Evolutionary conservation across 768 basidiomycete genomes (phyloP).

Genomic region (Termitomyces eurrhizus): DNA sequence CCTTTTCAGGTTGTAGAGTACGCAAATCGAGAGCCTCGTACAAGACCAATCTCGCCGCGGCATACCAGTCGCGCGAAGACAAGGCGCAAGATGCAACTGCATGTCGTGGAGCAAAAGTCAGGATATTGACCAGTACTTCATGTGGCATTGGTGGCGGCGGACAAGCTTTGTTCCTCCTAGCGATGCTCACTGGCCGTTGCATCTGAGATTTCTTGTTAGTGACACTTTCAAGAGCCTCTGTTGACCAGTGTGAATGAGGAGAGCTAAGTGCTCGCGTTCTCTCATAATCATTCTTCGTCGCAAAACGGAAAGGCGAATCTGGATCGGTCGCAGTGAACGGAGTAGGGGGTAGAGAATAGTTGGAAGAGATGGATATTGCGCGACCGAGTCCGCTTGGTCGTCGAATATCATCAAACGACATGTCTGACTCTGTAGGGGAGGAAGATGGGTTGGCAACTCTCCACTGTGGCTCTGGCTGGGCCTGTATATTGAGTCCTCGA

Average conservation of each 20-base stretch:
- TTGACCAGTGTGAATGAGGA: conserved; percentile 30
- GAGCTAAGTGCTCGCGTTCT: conserved; percentile 32
- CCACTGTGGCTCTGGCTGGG: conserved; percentile 8
- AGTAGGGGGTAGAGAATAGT: conserved; percentile 33
- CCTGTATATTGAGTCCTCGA: conserved; percentile 1
- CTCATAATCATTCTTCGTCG: conserved; percentile 6
- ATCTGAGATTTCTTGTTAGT: neutral
- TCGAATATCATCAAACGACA: conserved; percentile 36
- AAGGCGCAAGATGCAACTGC: conserved; percentile 25
- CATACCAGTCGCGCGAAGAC: conserved; percentile 30
- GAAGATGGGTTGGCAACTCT: conserved; percentile 10
- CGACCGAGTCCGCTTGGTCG: conserved; percentile 43
- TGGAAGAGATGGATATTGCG: conserved; percentile 31
- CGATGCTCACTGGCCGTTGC: conserved; percentile 9
- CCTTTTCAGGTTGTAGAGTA: conserved; percentile 22
- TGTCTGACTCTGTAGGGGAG: conserved; percentile 16
- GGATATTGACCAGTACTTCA: conserved; percentile 30
- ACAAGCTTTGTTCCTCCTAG: conserved; percentile 1
- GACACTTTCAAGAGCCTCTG: conserved; percentile 20
- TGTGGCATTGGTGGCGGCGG: conserved; percentile 23
- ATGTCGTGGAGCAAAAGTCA: conserved; percentile 30
- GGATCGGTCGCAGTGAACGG: conserved; percentile 21
- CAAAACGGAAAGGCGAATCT: conserved; percentile 17
- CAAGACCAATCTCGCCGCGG: conserved; percentile 27
- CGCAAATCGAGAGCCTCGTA: conserved; percentile 34